Evolutionary conservation across 139 green algal species (phyloP).

Genomic region (Auxenochlorella pyrenoidosa): DNA sequence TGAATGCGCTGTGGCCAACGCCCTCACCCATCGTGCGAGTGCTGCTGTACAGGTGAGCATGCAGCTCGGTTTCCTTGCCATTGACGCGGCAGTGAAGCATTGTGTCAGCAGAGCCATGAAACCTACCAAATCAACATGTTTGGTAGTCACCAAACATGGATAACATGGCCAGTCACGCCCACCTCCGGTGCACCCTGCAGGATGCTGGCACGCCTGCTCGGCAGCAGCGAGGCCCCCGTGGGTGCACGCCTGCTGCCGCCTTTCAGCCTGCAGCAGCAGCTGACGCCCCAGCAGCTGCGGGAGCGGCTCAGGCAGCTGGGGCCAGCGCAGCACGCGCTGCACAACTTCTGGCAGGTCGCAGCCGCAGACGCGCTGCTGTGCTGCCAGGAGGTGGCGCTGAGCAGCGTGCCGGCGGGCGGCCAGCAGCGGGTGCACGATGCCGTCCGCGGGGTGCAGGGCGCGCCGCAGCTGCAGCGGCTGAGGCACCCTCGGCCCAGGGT

Average conservation of each 20-base stretch:
- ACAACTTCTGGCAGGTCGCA: background rate
- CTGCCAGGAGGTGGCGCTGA: background rate
- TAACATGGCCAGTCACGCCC: too few relatives aligned
- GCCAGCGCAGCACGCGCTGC: background rate
- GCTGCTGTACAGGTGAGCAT: background rate
- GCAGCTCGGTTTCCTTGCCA: too few relatives aligned
- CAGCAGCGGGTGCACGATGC: background rate
- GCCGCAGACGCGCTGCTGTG: background rate
- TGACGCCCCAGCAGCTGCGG: background rate
- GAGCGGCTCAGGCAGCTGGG: background rate
- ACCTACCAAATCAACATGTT: too few relatives aligned
- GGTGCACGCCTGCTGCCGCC: background rate
- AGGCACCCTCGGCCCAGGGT: background rate
- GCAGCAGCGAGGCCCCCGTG: too few relatives aligned
- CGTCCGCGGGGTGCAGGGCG: too few relatives aligned
- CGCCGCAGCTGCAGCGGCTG: background rate
- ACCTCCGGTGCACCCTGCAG: background rate
- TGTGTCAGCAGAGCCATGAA: too few relatives aligned
- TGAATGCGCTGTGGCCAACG: background rate
- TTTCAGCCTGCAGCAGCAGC: background rate
- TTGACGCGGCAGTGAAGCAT: too few relatives aligned
- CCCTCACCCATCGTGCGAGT: background rate
- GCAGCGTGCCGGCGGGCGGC: background rate
- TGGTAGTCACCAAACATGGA: too few relatives aligned
- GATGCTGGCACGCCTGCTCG: constrained; percentile 10